Evolutionary conservation across 768 basidiomycete species (phyloP), one percentile per base, ranked within the genome.

Genomic region (Russula compacta): DNA sequence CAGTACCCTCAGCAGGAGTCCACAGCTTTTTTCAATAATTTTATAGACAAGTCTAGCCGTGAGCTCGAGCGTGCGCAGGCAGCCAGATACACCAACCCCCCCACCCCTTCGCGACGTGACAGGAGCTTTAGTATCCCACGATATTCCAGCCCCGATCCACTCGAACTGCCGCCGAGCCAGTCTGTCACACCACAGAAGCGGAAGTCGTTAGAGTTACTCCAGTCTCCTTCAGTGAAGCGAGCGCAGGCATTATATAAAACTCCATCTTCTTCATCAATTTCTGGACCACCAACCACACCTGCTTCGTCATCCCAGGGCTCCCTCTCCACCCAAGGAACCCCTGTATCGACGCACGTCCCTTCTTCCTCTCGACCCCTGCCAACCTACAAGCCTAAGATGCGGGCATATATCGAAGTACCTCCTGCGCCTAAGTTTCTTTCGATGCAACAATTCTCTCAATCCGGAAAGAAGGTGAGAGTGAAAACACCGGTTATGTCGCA

Each of bases 221-320:
- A 80, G 40, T 85, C 87, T 0, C 86, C 89, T 0, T 78, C 80
- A 7, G 68, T 78, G 47, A 90, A 91, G 71, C 86, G 89, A 56
- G 61, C 77, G 46, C 75, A 79, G 33, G 67, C 68, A 17, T 59
- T 66, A 9, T 67, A 71, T 32, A 59, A 66, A 53, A 64, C 56
- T 32, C 68, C 19, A 15, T 56, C 8, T 52, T 67, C 60, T 15
- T 59, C 64, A 19, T 58, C 65, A 15, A 36, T 47, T 17, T 57
- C 52, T 4, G 42, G 35, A 19, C 56, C 60, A 17, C 63, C 65
- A n/a, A 65, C 63, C 2, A 57, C 65, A 17, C 63, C 61, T 32
- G 59, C 63, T 35, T 66, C 65, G 11, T 56, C 58, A 11, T 64
- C 65, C 24, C 60, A 61, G 39, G 61, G 46, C 8, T 53, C 61